Conservation (phyloP, 176 grass and related monocot species). For the Otatea glauca region DNA sequence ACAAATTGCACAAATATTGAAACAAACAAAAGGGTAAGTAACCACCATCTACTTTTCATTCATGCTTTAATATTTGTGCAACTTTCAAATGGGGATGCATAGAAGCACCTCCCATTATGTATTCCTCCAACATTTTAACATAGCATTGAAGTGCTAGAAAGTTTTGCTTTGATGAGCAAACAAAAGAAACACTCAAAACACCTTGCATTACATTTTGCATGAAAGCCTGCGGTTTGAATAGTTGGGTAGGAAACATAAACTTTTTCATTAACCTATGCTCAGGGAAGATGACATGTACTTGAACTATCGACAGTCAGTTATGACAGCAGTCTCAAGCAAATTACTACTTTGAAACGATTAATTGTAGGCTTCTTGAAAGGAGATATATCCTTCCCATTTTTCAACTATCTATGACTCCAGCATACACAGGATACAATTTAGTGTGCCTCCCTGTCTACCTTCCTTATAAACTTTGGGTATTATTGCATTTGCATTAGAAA, state of each 20-base stretch:
- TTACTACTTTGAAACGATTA: not conserved
- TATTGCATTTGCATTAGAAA: conserved; percentile 16
- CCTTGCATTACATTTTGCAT: not conserved
- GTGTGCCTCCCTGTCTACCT: not conserved
- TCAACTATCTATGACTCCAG: not conserved
- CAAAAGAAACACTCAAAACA: not conserved
- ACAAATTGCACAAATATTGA: no score
- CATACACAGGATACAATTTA: not conserved
- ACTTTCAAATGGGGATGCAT: no score
- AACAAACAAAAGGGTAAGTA: no score
- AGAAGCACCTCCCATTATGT: not conserved
- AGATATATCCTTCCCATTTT: not conserved
- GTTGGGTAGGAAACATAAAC: conserved; percentile 13
- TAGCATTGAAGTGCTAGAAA: not conserved
- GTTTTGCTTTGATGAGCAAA: not conserved
- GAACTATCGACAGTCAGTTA: not conserved
- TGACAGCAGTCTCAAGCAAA: not conserved
- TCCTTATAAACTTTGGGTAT: not conserved
- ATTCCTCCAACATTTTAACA: conserved; percentile 1
- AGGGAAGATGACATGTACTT: not conserved
- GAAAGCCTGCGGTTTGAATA: not conserved
- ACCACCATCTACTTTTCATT: no score
- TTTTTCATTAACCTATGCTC: not conserved
- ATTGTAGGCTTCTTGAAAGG: not conserved
- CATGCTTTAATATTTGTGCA: no score